These are phyloP conservation scores for Kodamaea hsintzibuensis DNA, from an alignment of 805 yeast species.

Conservation along the genomic window DNA sequence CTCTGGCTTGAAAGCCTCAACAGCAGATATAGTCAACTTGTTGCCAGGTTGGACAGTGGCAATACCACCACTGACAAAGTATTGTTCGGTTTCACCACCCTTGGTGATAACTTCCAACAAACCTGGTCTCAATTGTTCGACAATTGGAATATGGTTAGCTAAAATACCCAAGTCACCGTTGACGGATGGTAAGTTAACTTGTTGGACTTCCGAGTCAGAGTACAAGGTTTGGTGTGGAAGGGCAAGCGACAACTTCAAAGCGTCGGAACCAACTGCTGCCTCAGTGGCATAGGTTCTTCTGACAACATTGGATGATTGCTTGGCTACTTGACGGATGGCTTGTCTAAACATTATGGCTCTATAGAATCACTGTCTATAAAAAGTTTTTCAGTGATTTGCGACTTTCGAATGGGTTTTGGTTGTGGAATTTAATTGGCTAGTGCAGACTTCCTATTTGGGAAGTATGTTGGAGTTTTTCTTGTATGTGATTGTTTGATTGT, in stretches of 20 bases:
- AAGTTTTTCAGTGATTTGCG: constrained; percentile 13
- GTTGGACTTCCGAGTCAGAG: constrained; percentile 54
- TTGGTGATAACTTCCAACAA: constrained; percentile 86
- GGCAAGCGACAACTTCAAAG: constrained; percentile 84
- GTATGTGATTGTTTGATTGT: no score
- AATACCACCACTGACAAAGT: constrained; percentile 93
- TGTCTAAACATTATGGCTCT: constrained; percentile 56
- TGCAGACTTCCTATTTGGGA: constrained; percentile 30
- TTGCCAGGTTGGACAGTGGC: constrained; percentile 97
- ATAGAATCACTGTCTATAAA: not conserved
- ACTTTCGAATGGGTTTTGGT: constrained; percentile 9
- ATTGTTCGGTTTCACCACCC: constrained; percentile 70
- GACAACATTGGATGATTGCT: constrained; percentile 55
- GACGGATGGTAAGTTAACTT: constrained; percentile 94
- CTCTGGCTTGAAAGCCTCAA: constrained; percentile 92
- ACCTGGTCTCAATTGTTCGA: constrained; percentile 96
- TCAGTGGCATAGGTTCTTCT: constrained; percentile 93
- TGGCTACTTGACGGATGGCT: constrained; percentile 59
- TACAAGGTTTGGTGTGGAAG: constrained; percentile 81
- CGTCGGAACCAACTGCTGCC: constrained; percentile 55
- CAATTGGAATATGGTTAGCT: constrained; percentile 96
- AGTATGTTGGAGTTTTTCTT: constrained; percentile 9
- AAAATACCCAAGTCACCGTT: constrained; percentile 96
- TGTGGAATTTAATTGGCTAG: constrained; percentile 35
- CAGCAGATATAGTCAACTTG: constrained; percentile 83